Base-by-base conservation (phyloP, 768 basidiomycete genomes). In the Psilocybe subaeruginosa region DNA sequence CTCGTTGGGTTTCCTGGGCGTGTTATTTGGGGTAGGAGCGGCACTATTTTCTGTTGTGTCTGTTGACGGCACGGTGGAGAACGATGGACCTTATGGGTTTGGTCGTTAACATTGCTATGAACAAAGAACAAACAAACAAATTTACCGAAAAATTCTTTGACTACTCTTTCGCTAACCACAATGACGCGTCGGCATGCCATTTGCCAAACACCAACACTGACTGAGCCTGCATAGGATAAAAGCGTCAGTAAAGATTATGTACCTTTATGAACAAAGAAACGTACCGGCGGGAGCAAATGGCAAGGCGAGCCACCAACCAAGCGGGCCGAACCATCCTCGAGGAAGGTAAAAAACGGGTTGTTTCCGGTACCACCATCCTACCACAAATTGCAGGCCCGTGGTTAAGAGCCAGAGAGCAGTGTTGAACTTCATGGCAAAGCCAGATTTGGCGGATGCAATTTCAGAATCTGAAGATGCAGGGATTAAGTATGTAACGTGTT, bases 331-430 rank as follows among this genome's bases (percentile, higher is more conserved):
- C 96, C 96, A 99, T 30, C 89, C 89, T 33, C 82, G 78, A 3
- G 97, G 97, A 5, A 99, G 84, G 75, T 89, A 99, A 75, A 99
- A 98, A 43, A 99, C 93, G 8, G 97, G 87, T n/a, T 87, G 74
- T 63, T 84, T 90, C 64, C 96, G 83, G 76, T 94, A 95, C 89
- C 90, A 96, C 90, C 93, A 95, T 17, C 92, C 93, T 46, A 97
- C 80, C 27, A 83, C 78, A 59, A 96, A 89, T 65, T 96, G 93
- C 52, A 89, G 72, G 5, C 95, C 95, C 1, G 92, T 92, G n/a
- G 97, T 98, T 47, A 90, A 70, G 41, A 91, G 66, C 93, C 94
- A 99, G 11, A 98, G 65, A 11, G 83, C 67, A 2, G 83, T 76
- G 58, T 86, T 92, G 76, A 97, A 95, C 68, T 85, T 85, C 55